Evolutionary conservation across 441 rosid genomes (phyloP), one percentile per base, ranked within the genome.

Genomic region (Dalechampia spathulata): DNA sequence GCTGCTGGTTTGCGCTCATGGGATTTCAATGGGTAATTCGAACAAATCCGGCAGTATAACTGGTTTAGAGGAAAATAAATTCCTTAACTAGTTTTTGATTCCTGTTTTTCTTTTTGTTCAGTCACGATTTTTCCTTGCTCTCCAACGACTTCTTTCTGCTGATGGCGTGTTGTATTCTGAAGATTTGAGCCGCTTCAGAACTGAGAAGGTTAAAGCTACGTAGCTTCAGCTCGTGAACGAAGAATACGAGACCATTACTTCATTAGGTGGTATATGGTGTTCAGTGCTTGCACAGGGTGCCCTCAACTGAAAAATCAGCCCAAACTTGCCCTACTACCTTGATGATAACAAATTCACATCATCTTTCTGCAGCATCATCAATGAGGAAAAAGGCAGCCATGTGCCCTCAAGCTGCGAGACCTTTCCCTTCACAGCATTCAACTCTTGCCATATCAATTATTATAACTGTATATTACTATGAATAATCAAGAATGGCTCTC

Each of bases 1-100:
- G 86, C 45, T 84, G 85, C 73, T 90, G 96, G 95, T 78, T 39
- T n/a, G 73, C 76, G 23, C 86, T 85, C 16, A 70, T 75, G 9
- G 96, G 83, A 49, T 90, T 90, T 65, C 96, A 81, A 63, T 90
- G 89, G 97, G 97, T 90, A 78, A 56, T 27, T 17, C 39, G 21
- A 49, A 36, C 27, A 12, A 19, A 7, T 44, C 47, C 53, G 62
- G 54, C 52, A 13, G 36, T 59, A 49, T 27, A 52, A 39, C n/a
- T 30, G 45, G 40, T 17, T 16, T 8, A 37, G 17, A 34, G 2
- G 42, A n/a, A 23, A 49, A 17, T 17, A 25, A 4, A 11, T 55
- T 25, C 11, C 7, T 12, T 12, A 13, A 16, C 22, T 28, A 21
- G 25, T 38, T 30, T 21, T 19, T 19, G 13, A 26, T 36, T 9